Evolutionary conservation across 176 grass and related monocot species (phyloP), one percentile per base, ranked within the genome.

Genomic region (Canna indica): DNA sequence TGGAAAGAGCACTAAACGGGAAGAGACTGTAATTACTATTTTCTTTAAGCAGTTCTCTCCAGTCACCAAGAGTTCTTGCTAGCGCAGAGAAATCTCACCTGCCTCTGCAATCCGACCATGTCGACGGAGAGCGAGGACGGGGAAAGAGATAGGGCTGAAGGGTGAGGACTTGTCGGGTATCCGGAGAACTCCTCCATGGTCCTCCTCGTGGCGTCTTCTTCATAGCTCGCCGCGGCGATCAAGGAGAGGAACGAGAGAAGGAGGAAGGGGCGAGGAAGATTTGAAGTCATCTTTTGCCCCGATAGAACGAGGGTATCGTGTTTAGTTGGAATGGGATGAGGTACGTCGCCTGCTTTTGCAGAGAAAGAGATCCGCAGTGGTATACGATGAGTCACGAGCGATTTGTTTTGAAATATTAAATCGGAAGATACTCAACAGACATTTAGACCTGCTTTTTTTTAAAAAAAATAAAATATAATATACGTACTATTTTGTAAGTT

Each of bases 141-240:
- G 44, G 78, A 69, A 25, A 74, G 77, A 53, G 81, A 60, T 12
- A 42, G 47, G 42, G 60, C 16, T 14, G 72, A 26, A 54, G 38
- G 74, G 9, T 60, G 64, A 20, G 75, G 39, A 28, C 47, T 60
- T 5, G 59, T 67, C 0, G 79, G 79, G 88, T 87, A 87, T 14
- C 93, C 93, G 15, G 93, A 80, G 77, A 97, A 92, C 73, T 83
- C 77, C 82, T 92, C 93, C 88, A 92, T 90, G 71, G 86, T 91
- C 78, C 77, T 70, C 75, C 81, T 77, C 68, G 79, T 83, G 24
- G 77, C 68, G n/a, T 76, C 91, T 39, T 87, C 91, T 35, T 84
- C 79, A 67, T 83, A 73, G 25, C 1, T 53, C 4, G 15, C 78
- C 14, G 30, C 38, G 5, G 63, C 29, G 7, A 59, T 67, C 26